Evolutionary conservation across 257 asterid genomes (phyloP).

Genomic region (Oldenlandia corymbosa): DNA sequence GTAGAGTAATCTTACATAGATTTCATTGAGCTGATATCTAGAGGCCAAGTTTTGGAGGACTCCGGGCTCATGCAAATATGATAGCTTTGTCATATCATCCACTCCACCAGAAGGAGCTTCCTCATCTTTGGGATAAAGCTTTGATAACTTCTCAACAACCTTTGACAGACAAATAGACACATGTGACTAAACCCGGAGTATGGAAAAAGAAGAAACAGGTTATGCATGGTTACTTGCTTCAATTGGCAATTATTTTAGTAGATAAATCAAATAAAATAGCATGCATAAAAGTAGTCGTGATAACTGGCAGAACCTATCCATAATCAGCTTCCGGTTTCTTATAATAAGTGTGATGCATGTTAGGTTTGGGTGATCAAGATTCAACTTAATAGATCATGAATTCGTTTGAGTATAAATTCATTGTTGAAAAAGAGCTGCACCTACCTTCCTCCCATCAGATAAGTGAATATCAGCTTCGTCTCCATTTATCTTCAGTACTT

Average conservation of each 20-base stretch:
- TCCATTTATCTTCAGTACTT: slow-evolving; percentile 71
- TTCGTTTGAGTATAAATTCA: not conserved
- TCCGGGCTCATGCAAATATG: slow-evolving; percentile 96
- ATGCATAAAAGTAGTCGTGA: not conserved
- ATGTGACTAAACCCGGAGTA: not conserved
- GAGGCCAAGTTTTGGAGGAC: slow-evolving; percentile 82
- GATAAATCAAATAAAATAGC: not conserved
- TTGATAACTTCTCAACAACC: slow-evolving; percentile 53
- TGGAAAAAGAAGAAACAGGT: not conserved
- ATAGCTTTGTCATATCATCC: slow-evolving; percentile 96
- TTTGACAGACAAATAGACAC: slow-evolving; percentile 23
- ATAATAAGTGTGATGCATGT: not conserved
- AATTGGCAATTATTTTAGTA: slow-evolving; percentile 5
- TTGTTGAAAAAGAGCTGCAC: slow-evolving; percentile 12
- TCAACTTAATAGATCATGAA: slow-evolving; percentile 3
- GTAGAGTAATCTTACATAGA: slow-evolving; percentile 55
- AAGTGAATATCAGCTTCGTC: slow-evolving; percentile 56
- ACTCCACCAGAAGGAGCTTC: slow-evolving; percentile 94
- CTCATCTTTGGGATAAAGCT: slow-evolving; percentile 78
- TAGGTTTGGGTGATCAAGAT: not conserved
- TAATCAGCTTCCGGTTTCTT: not conserved
- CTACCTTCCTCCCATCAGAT: slow-evolving; percentile 65
- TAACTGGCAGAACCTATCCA: no score
- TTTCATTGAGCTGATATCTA: slow-evolving; percentile 89
- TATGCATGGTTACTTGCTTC: not conserved